Conservation (phyloP, 176 grass and related monocot species). For the Areca catechu region DNA sequence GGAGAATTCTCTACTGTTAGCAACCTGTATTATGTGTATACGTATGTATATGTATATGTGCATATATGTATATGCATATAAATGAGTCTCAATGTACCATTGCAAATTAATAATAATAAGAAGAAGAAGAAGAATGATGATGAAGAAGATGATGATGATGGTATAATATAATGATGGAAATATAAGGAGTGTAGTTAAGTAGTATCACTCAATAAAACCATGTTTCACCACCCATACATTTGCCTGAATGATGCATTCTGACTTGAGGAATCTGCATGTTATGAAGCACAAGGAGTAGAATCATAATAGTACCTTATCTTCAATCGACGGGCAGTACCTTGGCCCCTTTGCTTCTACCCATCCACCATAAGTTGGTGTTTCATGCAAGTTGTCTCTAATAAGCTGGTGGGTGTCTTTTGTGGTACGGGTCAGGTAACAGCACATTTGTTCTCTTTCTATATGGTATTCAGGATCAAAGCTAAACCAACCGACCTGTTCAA, state of each 20-base stretch:
- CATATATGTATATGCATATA: too few species aligned
- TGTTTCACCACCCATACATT: too few species aligned
- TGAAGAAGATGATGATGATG: too few species aligned
- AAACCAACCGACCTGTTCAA: constrained; percentile 86
- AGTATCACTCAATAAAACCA: too few species aligned
- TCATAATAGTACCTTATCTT: constrained; percentile 72
- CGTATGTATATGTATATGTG: too few species aligned
- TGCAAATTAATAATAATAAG: too few species aligned
- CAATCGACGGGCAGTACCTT: constrained; percentile 89
- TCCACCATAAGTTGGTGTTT: constrained; percentile 97
- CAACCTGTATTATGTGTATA: too few species aligned
- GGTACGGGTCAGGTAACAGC: constrained; percentile 87
- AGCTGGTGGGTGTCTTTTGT: constrained; percentile 83
- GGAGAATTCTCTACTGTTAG: too few species aligned
- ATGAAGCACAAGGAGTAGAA: neutral
- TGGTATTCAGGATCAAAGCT: constrained; percentile 96
- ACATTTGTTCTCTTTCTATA: constrained; percentile 85
- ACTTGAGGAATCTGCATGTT: neutral
- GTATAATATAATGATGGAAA: too few species aligned
- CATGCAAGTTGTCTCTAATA: constrained; percentile 77
- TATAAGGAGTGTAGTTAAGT: too few species aligned
- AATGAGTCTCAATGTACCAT: too few species aligned
- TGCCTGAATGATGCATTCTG: neutral
- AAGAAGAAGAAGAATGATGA: too few species aligned
- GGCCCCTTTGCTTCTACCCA: constrained; percentile 97